phyloP scores from a whole-genome alignment of 305 asterid species.

The Plantago coronopus region DNA sequence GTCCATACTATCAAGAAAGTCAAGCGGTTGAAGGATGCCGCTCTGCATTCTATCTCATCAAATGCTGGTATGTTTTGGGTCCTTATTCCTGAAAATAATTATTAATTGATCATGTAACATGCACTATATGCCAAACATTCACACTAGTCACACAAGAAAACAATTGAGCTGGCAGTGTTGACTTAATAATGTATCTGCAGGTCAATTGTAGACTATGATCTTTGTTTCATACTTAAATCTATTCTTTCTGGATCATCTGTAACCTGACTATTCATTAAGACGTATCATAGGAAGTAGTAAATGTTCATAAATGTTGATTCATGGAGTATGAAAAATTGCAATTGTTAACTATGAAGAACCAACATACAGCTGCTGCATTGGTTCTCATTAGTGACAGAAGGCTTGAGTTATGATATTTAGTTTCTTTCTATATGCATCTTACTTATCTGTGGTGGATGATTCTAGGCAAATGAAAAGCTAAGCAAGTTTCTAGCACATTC shows the following conservation, averaged over 20 bases:
- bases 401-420: not conserved
- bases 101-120: slow-evolving; percentile 6
- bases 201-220: not conserved
- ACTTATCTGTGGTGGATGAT: too few relatives aligned
- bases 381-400: not conserved
- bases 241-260: not conserved
- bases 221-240: not conserved
- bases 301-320: slow-evolving; percentile 1
- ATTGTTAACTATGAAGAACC: not conserved
- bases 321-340: not conserved
- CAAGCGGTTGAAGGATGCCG: slow-evolving; percentile 50
- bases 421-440: too few relatives aligned
- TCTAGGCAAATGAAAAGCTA: too few relatives aligned
- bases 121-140: slow-evolving; percentile 15
- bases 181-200: slow-evolving; percentile 6
- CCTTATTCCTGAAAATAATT: slow-evolving; percentile 15
- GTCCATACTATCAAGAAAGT: slow-evolving; percentile 39
- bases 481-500: too few relatives aligned
- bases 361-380: not conserved
- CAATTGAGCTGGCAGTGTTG: not conserved
- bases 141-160: slow-evolving; percentile 10
- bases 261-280: slow-evolving; percentile 6
- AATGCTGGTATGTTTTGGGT: slow-evolving; percentile 49
- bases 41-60: slow-evolving; percentile 48
- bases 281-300: slow-evolving; percentile 1